phyloP scores from a whole-genome alignment of 495 filamentous ascomycete genomes.

The Aspergillus diversus region DNA sequence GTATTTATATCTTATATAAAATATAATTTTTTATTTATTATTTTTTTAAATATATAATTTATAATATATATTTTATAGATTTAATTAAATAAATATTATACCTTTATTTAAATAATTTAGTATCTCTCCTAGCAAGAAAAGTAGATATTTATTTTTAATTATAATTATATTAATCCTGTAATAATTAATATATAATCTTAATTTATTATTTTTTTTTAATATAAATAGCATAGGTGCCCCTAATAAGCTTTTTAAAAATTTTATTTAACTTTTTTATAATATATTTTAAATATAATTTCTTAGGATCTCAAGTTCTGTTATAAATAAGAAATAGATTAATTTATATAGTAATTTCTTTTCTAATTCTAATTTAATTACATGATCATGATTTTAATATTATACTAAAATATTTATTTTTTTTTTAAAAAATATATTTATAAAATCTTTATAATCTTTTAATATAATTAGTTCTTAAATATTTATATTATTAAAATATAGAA shows the following conservation, averaged over 20 bases:
- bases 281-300: constrained; percentile 4
- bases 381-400: neutral
- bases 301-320: neutral
- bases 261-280: constrained; percentile 1
- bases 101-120: neutral
- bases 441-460: neutral
- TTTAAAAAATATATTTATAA: constrained; percentile 1
- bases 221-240: neutral
- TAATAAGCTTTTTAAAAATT: neutral
- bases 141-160: neutral
- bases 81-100: neutral
- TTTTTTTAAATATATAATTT: neutral
- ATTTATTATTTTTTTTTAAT: neutral
- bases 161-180: constrained; percentile 1
- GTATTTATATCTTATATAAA: neutral
- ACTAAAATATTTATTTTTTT: neutral
- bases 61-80: neutral
- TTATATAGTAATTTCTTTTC: neutral
- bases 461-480: neutral
- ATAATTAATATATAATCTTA: neutral
- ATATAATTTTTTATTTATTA: neutral
- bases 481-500: constrained; percentile 9
- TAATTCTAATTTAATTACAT: neutral
- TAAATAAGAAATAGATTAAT: constrained; percentile 1
- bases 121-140: neutral